Evolutionary conservation across 2,329 filamentous ascomycete genomes (phyloP), one percentile per base, ranked within the genome.

Genomic region (Bipolaris gigantea): DNA sequence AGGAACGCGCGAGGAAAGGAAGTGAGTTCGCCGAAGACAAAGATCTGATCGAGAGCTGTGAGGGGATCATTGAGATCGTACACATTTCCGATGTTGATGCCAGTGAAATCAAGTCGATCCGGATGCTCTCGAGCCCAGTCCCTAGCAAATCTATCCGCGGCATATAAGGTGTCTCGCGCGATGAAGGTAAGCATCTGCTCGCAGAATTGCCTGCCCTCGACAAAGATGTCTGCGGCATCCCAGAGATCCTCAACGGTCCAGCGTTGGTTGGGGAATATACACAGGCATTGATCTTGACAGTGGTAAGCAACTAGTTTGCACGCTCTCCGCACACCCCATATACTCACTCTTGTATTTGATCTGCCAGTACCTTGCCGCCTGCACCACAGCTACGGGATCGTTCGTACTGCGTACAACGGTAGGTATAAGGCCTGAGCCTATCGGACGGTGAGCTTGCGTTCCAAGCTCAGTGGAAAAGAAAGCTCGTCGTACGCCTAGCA

Each of bases 211-310:
- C 59, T 53, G 2, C 59, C 56, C n/a, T 74, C 66, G 8, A 70
- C n/a, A 32, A 71, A 63, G 19, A 75, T 67, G 34, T 75, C 72
- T 52, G 56, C 40, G 8, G 56, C 53, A 41, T 75, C 72, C 67
- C 70, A 75, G 8, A 74, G 61, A 47, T 75, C 72, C 27, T 60
- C 30, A 9, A 73, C 66, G 6, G 43, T 51, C 62, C 63, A 72
- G 7, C 57, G 59, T 36, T 57, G 47, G 7, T 55, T 44, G 4
- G 70, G 67, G 34, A 72, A 69, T 45, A 73, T 66, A 44, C 61
- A 60, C 25, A 61, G 53, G 43, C 64, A 72, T 18, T 66, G 55
- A 13, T 54, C 46, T 53, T 32, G 1, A 32, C 5, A 8, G 18
- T 18, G 32, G 44, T 53, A 16, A 53, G 38, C 16, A 5, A 15